Conservation (phyloP, 306 rosid species). For the Arachis hypogaea region DNA sequence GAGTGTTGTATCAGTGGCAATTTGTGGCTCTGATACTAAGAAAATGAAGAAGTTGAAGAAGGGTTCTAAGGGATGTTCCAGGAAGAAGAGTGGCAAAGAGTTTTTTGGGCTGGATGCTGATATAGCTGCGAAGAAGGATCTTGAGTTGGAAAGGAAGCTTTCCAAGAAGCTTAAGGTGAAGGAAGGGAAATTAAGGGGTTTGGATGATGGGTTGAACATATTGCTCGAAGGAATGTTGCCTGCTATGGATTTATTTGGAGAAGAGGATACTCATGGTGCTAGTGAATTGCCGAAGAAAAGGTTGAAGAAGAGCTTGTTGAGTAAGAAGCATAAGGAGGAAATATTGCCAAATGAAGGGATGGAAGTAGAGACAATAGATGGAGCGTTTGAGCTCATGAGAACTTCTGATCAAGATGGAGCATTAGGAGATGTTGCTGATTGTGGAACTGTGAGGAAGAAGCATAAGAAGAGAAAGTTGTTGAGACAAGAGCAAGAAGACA, state of each 20-base stretch:
- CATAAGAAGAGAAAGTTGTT: conserved; percentile 51
- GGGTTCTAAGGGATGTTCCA: conserved; percentile 34
- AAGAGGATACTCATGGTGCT: conserved; percentile 32
- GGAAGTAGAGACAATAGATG: conserved; percentile 39
- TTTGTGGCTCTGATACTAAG: conserved; percentile 30
- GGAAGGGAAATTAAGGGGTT: conserved; percentile 71
- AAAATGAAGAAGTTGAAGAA: conserved; percentile 44
- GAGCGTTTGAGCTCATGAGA: conserved; percentile 32
- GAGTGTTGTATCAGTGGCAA: conserved; percentile 18
- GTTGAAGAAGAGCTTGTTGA: conserved; percentile 39
- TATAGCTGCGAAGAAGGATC: conserved; percentile 55
- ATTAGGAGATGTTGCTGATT: conserved; percentile 39
- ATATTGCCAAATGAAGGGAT: conserved; percentile 38
- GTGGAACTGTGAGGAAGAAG: conserved; percentile 43
- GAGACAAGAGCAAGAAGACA: conserved; percentile 42
- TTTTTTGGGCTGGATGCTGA: conserved; percentile 33
- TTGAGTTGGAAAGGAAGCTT: conserved; percentile 80
- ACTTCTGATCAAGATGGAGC: conserved; percentile 39
- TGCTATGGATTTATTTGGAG: conserved; percentile 46
- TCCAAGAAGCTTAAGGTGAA: conserved; percentile 87
- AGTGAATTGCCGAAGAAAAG: conserved; percentile 43
- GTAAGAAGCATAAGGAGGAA: conserved; percentile 45
- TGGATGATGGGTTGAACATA: conserved; percentile 67
- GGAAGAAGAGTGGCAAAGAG: conserved; percentile 53
- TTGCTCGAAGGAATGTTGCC: conserved; percentile 62